phyloP scores from a whole-genome alignment of 805 yeast species.

The Cyberlindnera maritima region DNA sequence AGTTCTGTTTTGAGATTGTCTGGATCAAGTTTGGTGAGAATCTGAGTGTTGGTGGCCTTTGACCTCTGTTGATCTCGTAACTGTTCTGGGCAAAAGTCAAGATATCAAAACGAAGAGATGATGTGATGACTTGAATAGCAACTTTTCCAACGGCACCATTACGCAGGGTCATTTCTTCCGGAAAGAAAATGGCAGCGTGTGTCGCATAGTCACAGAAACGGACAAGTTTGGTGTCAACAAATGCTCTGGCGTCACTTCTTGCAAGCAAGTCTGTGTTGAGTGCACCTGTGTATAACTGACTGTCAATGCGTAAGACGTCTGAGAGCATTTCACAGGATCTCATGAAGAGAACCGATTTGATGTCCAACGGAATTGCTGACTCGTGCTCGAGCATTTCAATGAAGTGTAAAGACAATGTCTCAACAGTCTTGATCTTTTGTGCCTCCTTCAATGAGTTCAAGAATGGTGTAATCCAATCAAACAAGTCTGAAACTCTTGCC shows the following conservation, averaged over 20 bases:
- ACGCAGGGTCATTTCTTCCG: slow-evolving; percentile 23
- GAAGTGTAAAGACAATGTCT: slow-evolving; percentile 48
- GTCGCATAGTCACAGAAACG: slow-evolving; percentile 32
- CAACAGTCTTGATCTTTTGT: slow-evolving; percentile 50
- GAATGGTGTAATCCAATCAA: slow-evolving; percentile 55
- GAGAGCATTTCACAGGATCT: slow-evolving; percentile 24
- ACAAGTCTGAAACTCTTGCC: slow-evolving; percentile 41
- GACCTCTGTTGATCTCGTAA: slow-evolving; percentile 33
- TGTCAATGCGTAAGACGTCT: slow-evolving; percentile 15
- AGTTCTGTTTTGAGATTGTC: slow-evolving; percentile 27
- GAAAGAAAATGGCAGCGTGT: slow-evolving; percentile 31
- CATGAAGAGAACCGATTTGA: slow-evolving; percentile 35
- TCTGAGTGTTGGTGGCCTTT: slow-evolving; percentile 30
- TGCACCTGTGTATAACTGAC: slow-evolving; percentile 22
- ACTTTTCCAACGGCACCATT: slow-evolving; percentile 32
- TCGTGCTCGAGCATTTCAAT: slow-evolving; percentile 37
- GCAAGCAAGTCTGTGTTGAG: slow-evolving; percentile 39
- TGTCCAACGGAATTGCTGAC: slow-evolving; percentile 32
- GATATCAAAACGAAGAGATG: slow-evolving; percentile 46
- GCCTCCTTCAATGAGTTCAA: slow-evolving; percentile 43
- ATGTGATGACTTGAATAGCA: slow-evolving; percentile 37
- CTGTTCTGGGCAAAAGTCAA: slow-evolving; percentile 40
- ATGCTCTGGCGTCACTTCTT: slow-evolving; percentile 48
- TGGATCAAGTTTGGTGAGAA: slow-evolving; percentile 30
- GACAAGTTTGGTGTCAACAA: slow-evolving; percentile 36